phyloP scores from a whole-genome alignment of 1,139 yeast genomes.

The Saccharomycopsis hybrid region DNA sequence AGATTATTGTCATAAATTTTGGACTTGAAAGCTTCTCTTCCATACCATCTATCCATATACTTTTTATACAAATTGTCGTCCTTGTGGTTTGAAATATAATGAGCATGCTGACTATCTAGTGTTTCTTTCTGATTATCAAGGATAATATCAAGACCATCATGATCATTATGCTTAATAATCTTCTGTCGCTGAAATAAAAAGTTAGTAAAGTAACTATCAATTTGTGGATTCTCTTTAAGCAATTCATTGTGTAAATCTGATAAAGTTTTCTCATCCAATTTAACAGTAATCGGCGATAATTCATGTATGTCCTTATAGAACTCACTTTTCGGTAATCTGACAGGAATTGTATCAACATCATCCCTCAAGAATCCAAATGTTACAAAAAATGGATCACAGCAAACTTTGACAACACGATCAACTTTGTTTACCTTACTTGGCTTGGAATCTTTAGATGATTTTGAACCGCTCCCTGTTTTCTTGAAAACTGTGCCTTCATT shows the following conservation, averaged over 20 bases:
- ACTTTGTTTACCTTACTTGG: slow-evolving; percentile 48
- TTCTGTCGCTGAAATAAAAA: not conserved
- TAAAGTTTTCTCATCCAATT: not conserved
- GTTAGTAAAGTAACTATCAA: not conserved
- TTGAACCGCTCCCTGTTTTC: slow-evolving; percentile 11
- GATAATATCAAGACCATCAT: not conserved
- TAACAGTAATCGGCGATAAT: slow-evolving; percentile 38
- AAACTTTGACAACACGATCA: slow-evolving; percentile 50
- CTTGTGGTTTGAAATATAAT: not conserved
- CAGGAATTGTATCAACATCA: slow-evolving; percentile 51
- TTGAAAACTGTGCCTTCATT: slow-evolving; percentile 56
- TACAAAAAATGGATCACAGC: slow-evolving; percentile 59
- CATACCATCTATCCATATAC: not conserved
- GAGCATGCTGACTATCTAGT: not conserved
- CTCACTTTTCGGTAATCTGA: slow-evolving; percentile 39
- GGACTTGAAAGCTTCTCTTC: not conserved
- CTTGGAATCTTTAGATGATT: slow-evolving; percentile 34
- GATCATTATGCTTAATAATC: not conserved
- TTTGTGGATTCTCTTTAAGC: no score
- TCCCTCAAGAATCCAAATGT: slow-evolving; percentile 68
- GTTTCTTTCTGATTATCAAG: not conserved
- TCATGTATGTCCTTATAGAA: slow-evolving; percentile 42
- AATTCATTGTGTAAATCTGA: no score
- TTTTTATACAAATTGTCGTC: not conserved
- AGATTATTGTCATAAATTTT: not conserved